Evolutionary conservation across 2,329 filamentous ascomycete genomes (phyloP), one percentile per base, ranked within the genome.

Genomic region (Mycogone perniciosa): DNA sequence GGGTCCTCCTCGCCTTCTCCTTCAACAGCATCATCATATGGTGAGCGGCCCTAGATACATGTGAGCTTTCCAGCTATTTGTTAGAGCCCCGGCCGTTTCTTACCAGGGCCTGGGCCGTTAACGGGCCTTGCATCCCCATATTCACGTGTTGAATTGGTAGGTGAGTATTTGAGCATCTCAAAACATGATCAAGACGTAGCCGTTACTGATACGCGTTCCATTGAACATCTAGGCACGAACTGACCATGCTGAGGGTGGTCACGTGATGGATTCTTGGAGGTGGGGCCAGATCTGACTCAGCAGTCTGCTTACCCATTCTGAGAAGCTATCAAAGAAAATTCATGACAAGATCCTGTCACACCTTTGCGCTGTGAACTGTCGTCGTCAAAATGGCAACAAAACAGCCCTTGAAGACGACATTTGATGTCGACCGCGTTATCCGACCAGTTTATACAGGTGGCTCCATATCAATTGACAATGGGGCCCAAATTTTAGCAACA

Each of bases 401-500:
- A 67, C 72, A 81, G 53, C 74, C 80, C 13, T 75, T 81, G 60
- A 95, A 90, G 76, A 96, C 90, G 52, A 96, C 92, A 4, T 99
- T 96, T 68, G 88, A 95, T 64, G 81, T 86, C 52, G 80, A 80
- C 57, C 83, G 86, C 62, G 88, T 89, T 44, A 87, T 99, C 50
- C 88, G 90, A 61, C 93, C 93, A 20, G 92, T 97, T 45, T 96
- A 93, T 65, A 96, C 92, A 2, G 93, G 93, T 49, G 93, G 93
- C 40, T 86, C 88, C 57, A 84, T 95, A 53, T 84, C 89, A 31
- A 79, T 97, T 54, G 89, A 92, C 74, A 81, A 84, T 67, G 82
- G 82, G 70, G 90, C 90, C 46, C 81, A 82, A 61, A 81, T 97
- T 56, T 77, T 99, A 49, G 92, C 90, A 40, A 90, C 90, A 27